Evolutionary conservation across 257 asterid species (phyloP), one percentile per base, ranked within the genome.

Genomic region (Solanum pimpinellifolium): DNA sequence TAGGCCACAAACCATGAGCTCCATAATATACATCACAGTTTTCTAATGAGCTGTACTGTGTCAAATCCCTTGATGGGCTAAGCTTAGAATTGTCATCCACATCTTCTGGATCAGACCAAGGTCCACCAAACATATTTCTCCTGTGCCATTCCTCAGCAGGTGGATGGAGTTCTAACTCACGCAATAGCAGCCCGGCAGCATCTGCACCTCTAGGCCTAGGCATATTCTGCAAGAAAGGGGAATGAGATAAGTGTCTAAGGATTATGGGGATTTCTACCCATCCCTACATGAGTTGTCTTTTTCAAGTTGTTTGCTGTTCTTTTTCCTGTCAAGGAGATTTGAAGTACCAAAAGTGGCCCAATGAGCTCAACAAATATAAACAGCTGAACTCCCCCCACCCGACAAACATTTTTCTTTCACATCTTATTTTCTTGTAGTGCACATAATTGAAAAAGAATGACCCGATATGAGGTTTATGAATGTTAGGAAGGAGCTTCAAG

Each of bases 151-250:
- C 99, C 95, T 97, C 99, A 15, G 99, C 95, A 37, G 98, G 99
- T 74, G 99, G 99, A 91, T 97, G 99, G 90, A 97, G 98, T 91
- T 97, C 99, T 92, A 97, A 89, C 92, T 97, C 99, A 81, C 99
- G 95, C 52, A 97, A 95, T 72, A 97, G 96, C 89, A 97, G 87
- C 86, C 99, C 99, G n/a, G 99, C 99, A 15, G 99, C 99, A 92
- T 97, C 99, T 77, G 99, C 99, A 89, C 99, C 99, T 92, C 99
- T 96, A 49, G 99, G 99, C 83, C 99, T 95, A 41, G 99, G 99
- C 99, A 97, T 97, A 89, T 95, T 96, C 99, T 97, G 93, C 87
- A 78, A 68, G 86, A 83, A 47, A 77, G 85, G 47, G 60, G 23
- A 15, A 72, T 65, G 82, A 47, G 52, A 59, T 31, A 14, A 73